Base-by-base conservation (phyloP, 2,329 filamentous ascomycete species). In the Magnaporthales sp. region DNA sequence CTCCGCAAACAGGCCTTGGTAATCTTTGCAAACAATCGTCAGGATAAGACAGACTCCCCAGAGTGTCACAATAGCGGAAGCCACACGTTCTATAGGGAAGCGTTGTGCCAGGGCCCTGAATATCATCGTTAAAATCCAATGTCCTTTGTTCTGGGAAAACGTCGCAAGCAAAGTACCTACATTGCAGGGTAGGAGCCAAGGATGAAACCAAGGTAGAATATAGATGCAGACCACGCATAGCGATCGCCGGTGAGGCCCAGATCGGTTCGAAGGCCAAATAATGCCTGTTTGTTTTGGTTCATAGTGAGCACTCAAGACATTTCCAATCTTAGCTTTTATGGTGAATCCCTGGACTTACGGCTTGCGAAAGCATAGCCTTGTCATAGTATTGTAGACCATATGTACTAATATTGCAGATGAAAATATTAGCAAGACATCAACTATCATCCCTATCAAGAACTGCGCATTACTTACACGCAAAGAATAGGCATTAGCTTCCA, bases 1-100 rank as follows among this genome's bases (percentile, higher is more conserved):
- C n/a, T 68, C 65, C 9, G 68, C 69, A 31, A 75, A 66, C 22
- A 77, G 67, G 4, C 67, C 70, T 6, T 68, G 62, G 32, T 73
- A 76, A 66, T 67, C 72, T 32, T 68, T 67, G 31, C 72, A 72
- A 22, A 72, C 64, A 0, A 74, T 71, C 69, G 74, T 75, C 67
- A 74, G 75, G 0, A 77, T 71, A 68, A 81, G 80, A 0, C 75
- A 77, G 10, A 78, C 68, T 46, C 81, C 79, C 80, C 80, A 84
- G 7, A 89, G 79, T 73, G 89, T 85, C 1, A 85, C 85, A 26
- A 89, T 85, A 0, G 85, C 79, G 0, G 81, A 77, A 32, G 79
- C 79, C 3, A 83, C 80, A 4, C 79, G 75, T 66, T 81, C 80
- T 58, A 81, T 79, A 0, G 80, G 80, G 63, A 74, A 83, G 22